phyloP scores from a whole-genome alignment of 1,139 yeast genomes.

The Hemisphaericaspora subhashii region DNA sequence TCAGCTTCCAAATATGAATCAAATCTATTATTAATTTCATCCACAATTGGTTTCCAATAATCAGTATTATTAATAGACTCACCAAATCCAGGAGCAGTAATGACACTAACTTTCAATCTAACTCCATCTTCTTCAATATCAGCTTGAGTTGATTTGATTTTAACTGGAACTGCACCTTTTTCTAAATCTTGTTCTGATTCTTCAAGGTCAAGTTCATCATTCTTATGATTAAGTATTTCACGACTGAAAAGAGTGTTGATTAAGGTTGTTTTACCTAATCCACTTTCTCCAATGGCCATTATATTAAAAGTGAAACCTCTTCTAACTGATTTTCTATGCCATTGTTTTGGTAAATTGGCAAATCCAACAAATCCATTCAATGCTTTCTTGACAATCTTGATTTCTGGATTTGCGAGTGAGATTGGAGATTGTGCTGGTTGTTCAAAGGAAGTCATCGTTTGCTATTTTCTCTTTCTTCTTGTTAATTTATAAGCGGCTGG shows the following conservation, averaged over 20 bases:
- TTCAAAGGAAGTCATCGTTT: constrained; percentile 4
- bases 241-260: constrained; percentile 88
- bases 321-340: constrained; percentile 94
- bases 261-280: constrained; percentile 91
- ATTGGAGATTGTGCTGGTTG: constrained; percentile 6
- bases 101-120: constrained; percentile 76
- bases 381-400: constrained; percentile 72
- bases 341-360: constrained; percentile 96
- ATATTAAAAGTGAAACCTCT: constrained; percentile 91
- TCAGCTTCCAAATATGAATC: constrained; percentile 89
- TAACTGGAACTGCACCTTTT: constrained; percentile 40
- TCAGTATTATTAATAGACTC: constrained; percentile 85
- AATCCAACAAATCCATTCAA: constrained; percentile 94
- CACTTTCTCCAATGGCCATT: constrained; percentile 89
- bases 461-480: neutral
- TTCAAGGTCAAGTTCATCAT: constrained; percentile 14
- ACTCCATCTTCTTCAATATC: constrained; percentile 94
- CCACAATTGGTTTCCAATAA: constrained; percentile 91
- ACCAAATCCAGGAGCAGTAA: constrained; percentile 95
- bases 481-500: constrained; percentile 4
- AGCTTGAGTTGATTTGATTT: constrained; percentile 65
- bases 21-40: constrained; percentile 83
- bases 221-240: constrained; percentile 48
- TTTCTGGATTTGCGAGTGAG: constrained; percentile 29
- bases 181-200: constrained; percentile 17